Evolutionary conservation across 148 eudicot species (phyloP).

Genomic region (Agrostemma githago): DNA sequence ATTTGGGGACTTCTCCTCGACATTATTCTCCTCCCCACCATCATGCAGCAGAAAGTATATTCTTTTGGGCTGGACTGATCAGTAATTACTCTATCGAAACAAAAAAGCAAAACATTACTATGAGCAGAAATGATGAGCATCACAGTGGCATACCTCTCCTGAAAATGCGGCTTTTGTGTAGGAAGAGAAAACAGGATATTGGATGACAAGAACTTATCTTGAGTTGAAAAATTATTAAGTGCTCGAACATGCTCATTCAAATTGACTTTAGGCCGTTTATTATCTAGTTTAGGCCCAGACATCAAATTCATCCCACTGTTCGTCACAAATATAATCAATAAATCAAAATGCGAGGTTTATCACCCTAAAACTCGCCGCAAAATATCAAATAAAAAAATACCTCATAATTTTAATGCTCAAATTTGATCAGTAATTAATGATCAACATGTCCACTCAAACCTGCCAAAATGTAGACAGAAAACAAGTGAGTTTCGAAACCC

Average conservation of each 20-base stretch:
- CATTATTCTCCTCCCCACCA: neutral
- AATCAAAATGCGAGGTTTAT: neutral
- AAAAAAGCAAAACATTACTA: neutral
- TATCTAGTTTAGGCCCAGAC: slow-evolving; percentile 34
- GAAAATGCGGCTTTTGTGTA: slow-evolving; percentile 45
- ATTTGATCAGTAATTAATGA: slow-evolving; percentile 28
- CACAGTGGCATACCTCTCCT: slow-evolving; percentile 42
- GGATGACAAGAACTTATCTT: slow-evolving; percentile 57
- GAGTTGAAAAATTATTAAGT: slow-evolving; percentile 54
- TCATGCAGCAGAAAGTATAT: neutral
- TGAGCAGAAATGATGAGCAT: neutral
- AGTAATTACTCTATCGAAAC: neutral
- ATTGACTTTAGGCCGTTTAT: slow-evolving; percentile 44
- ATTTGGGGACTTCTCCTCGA: neutral
- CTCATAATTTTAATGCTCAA: slow-evolving; percentile 38
- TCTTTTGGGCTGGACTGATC: neutral
- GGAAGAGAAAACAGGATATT: slow-evolving; percentile 67
- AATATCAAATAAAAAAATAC: slow-evolving; percentile 26
- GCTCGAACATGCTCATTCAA: slow-evolving; percentile 63
- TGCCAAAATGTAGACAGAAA: neutral
- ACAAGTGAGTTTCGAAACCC: slow-evolving; percentile 17
- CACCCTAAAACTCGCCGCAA: neutral
- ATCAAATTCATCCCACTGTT: slow-evolving; percentile 31
- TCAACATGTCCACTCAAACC: too few species aligned
- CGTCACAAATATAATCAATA: slow-evolving; percentile 1